Conservation (phyloP, 2,329 filamentous ascomycete genomes). For the Cytospora paraplurivora region DNA sequence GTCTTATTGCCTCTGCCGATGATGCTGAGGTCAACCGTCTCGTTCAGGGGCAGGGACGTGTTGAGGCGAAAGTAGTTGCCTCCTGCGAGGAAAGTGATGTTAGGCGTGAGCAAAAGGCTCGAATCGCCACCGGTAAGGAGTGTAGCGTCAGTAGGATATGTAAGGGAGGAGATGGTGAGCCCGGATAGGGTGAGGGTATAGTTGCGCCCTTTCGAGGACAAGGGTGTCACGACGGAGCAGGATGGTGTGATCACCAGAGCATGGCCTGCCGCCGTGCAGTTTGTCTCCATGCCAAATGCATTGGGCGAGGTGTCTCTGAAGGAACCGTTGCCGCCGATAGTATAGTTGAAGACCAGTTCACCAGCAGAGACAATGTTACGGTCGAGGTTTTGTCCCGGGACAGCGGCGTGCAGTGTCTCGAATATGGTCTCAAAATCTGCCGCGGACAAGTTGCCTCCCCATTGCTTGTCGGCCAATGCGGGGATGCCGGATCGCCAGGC, state of each 20-base stretch:
- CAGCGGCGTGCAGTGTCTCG: conserved; percentile 40
- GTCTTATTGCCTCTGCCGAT: conserved; percentile 39
- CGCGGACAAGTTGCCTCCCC: conserved; percentile 50
- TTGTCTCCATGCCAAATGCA: conserved; percentile 43
- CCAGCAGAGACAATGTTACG: conserved; percentile 42
- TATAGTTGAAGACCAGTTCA: conserved; percentile 41
- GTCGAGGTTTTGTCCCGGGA: conserved; percentile 54
- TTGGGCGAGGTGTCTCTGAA: conserved; percentile 44
- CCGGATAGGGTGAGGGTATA: conserved; percentile 53
- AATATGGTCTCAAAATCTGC: conserved; percentile 44
- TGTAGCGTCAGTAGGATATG: conserved; percentile 39
- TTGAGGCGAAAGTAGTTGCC: conserved; percentile 43
- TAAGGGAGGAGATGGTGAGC: conserved; percentile 39
- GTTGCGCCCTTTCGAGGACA: conserved; percentile 56
- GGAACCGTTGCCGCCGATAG: conserved; percentile 31
- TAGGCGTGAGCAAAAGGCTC: conserved; percentile 44
- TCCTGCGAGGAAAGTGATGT: conserved; percentile 40
- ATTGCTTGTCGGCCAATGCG: conserved; percentile 54
- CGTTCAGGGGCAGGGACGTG: conserved; percentile 36
- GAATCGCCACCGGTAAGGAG: conserved; percentile 49
- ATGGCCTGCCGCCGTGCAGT: conserved; percentile 38
- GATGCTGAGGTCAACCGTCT: conserved; percentile 37
- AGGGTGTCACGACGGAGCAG: conserved; percentile 50
- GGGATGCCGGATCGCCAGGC: conserved; percentile 53
- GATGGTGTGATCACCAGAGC: conserved; percentile 38